phyloP scores from a whole-genome alignment of 225 moss, liverwort and hornwort species.

The Antitrichia curtipendula region DNA sequence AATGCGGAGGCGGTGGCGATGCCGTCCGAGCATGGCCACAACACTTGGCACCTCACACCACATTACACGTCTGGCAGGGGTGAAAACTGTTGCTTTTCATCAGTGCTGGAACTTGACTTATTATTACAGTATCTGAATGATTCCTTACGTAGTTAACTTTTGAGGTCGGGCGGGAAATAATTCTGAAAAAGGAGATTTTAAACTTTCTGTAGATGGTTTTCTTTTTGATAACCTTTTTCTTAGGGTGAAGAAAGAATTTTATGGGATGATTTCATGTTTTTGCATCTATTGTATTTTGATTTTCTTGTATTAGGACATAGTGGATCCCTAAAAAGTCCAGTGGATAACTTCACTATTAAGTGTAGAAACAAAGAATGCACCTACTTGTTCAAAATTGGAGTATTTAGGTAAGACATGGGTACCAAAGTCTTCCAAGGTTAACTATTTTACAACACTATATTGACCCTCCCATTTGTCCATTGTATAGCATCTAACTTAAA shows the following conservation, averaged over 20 bases:
- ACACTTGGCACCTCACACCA: not conserved
- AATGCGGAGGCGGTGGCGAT: not conserved
- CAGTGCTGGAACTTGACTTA: not conserved
- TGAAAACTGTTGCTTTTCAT: not conserved
- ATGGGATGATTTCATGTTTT: not conserved
- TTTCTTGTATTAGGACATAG: not conserved
- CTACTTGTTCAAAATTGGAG: not conserved
- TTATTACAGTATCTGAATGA: not conserved
- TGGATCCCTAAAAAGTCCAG: accelerated
- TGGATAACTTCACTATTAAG: not conserved
- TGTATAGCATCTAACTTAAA: not conserved
- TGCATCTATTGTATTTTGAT: not conserved
- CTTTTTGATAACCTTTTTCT: not conserved
- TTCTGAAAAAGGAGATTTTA: too few species aligned
- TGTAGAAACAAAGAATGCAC: not conserved
- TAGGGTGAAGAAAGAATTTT: not conserved
- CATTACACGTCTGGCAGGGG: not conserved
- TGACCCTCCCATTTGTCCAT: not conserved
- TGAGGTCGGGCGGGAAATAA: not conserved
- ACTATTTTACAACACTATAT: accelerated
- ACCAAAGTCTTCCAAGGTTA: accelerated
- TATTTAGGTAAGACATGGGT: not conserved
- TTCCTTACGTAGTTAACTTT: too few species aligned
- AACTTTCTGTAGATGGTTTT: not conserved
- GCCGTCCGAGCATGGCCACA: not conserved